These are phyloP conservation scores for Metschnikowia bowlesiae DNA, from an alignment of 805 yeast species.

Conservation along the genomic window DNA sequence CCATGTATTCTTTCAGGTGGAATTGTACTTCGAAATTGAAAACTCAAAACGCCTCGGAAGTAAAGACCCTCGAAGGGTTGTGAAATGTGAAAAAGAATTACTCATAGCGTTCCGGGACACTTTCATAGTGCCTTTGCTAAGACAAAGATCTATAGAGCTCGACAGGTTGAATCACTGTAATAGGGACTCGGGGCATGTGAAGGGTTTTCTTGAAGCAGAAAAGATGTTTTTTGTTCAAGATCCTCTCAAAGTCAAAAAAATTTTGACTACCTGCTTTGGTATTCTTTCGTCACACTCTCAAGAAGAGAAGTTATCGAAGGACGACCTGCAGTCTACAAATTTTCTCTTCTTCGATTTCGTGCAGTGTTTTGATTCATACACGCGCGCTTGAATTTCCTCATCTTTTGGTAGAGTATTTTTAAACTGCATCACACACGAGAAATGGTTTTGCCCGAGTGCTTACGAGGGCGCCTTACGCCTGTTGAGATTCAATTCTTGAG, in stretches of 20 bases:
- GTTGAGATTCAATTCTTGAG: conserved; percentile 80
- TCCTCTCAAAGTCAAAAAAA: neutral
- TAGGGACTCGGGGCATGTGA: neutral
- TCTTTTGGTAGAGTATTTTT: neutral
- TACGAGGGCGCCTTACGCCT: conserved; percentile 52
- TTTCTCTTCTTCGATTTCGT: conserved; percentile 3
- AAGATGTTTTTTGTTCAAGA: conserved; percentile 3
- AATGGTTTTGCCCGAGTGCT: conserved; percentile 16
- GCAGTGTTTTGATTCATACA: conserved; percentile 5
- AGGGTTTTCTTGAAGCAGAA: neutral
- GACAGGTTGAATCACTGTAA: neutral
- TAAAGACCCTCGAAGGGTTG: neutral
- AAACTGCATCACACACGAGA: neutral
- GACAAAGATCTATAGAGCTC: conserved; percentile 2
- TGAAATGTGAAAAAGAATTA: conserved; percentile 8
- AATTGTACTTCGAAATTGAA: conserved; percentile 6
- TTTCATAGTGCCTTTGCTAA: conserved; percentile 8
- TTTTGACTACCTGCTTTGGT: conserved; percentile 8
- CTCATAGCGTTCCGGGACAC: conserved; percentile 5
- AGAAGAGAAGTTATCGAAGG: neutral
- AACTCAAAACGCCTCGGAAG: neutral
- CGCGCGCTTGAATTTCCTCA: conserved; percentile 4
- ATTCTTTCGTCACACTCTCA: conserved; percentile 5
- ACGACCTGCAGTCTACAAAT: conserved; percentile 9
- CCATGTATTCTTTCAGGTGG: conserved; percentile 9